These are phyloP conservation scores for Fraxinus floribunda DNA, from an alignment of 305 asterid species.

Conservation along the genomic window DNA sequence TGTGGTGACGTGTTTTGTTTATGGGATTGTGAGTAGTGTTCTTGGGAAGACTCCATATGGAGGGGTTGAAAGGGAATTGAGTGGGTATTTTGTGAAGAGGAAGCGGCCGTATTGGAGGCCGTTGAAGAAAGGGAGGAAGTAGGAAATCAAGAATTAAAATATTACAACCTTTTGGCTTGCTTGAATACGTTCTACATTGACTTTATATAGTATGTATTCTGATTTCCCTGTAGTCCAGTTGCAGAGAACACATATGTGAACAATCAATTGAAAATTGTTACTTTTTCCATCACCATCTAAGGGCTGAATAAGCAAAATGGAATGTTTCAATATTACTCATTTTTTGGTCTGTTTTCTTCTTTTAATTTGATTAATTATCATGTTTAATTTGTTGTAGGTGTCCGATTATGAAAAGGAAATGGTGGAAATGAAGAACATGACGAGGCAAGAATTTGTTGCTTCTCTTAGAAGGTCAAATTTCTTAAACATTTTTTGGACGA, in stretches of 20 bases:
- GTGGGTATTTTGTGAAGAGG: no score
- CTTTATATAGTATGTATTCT: background rate
- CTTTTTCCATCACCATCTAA: background rate
- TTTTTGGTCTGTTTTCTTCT: background rate
- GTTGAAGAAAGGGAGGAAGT: no score
- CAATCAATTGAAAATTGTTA: background rate
- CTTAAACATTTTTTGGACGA: background rate
- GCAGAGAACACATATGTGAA: background rate
- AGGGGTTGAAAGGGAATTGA: no score
- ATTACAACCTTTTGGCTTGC: background rate
- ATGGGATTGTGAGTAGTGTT: no score
- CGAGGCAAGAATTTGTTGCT: constrained; percentile 94
- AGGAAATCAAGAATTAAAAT: background rate
- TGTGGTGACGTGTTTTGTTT: no score
- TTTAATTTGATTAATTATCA: background rate
- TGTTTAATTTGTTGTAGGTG: constrained; percentile 33
- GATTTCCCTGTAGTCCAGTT: background rate
- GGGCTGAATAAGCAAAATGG: background rate
- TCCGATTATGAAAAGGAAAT: constrained; percentile 68
- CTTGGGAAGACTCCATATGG: no score
- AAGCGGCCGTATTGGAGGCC: no score
- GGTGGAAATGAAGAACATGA: constrained; percentile 81
- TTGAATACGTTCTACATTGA: background rate
- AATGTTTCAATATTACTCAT: no score
- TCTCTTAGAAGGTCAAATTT: constrained; percentile 69